phyloP scores from a whole-genome alignment of 140 eudicot species.

The Flaveria floridana region DNA sequence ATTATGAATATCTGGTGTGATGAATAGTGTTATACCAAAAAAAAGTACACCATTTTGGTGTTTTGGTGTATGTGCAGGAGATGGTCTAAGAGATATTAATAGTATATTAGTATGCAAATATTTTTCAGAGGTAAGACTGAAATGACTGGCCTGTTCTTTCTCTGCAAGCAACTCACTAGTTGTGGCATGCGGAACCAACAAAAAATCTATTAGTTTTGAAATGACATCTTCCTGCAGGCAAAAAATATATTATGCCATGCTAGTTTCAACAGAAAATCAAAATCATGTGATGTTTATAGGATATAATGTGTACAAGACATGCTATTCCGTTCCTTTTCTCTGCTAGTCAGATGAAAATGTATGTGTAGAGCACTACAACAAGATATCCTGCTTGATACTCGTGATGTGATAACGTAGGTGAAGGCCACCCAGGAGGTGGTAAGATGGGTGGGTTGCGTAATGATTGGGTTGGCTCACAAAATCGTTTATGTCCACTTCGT shows the following conservation, averaged over 20 bases:
- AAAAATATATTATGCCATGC: slow-evolving; percentile 15
- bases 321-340: not conserved
- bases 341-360: not conserved
- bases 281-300: not conserved
- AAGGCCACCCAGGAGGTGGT: not conserved
- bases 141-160: slow-evolving; percentile 62
- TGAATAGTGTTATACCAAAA: slow-evolving; percentile 1
- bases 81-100: slow-evolving; percentile 6
- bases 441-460: not conserved
- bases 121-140: slow-evolving; percentile 11
- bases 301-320: not conserved
- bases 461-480: no score
- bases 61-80: slow-evolving; percentile 9
- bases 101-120: not conserved
- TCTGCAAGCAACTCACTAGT: slow-evolving; percentile 64
- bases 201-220: slow-evolving; percentile 68
- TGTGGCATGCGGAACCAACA: slow-evolving; percentile 79
- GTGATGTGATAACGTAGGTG: no score
- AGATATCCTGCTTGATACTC: no score
- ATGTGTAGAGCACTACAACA: not conserved
- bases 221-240: slow-evolving; percentile 70
- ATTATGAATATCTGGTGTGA: not conserved
- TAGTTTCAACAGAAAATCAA: slow-evolving; percentile 9
- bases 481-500: not conserved
- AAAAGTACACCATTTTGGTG: slow-evolving; percentile 2